Base-by-base conservation (phyloP, 352 stramenopile genomes). In the Phytophthora sp. region DNA sequence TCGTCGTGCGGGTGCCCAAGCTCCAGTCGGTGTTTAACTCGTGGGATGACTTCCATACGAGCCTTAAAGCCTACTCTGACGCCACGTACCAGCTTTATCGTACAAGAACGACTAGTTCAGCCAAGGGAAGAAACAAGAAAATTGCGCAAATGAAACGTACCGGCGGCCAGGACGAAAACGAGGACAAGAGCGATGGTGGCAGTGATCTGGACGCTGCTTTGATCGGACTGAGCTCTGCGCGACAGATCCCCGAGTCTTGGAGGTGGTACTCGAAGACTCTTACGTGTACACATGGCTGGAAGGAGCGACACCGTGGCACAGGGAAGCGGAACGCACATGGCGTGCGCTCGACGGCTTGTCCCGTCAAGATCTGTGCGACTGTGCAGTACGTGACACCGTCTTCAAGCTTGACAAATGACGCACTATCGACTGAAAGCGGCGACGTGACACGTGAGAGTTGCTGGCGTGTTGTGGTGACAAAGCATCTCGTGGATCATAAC, bases 191-290 rank as follows among this genome's bases (percentile, higher is more conserved):
- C 63, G 20, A 69, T 74, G 56, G 26, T 16, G 53, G 24, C 16
- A 64, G 56, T 44, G 55, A 78, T 49, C 33, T 44, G 18, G 68
- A 72, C 3, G 26, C 20, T 2, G 16, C 9, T n/a, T 52, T 62
- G 38, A 71, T 12, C 24, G 50, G 12, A 64, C 56, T 41, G 16
- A 57, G 24, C 4, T 47, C 63, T 15, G 61, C 77, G 16, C 62
- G 73, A 4, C 62, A 74, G 39, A 93, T 93, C 7, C 84, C 84
- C 0, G 80, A 88, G 30, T 65, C 79, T 7, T 93, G 76, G 82
- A 80, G 83, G 62, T 93, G 84, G 84, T 93, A 93, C 47, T 91
- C 83, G 0, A 93, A 93, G 59, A 93, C 84, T 0, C 53, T 93
- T 7, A 91, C 80, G 38, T 93, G 84, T 18, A 93, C 84, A 0